Conservation (phyloP, 1,139 yeast genomes). For the Blastobotrys niveus region DNA sequence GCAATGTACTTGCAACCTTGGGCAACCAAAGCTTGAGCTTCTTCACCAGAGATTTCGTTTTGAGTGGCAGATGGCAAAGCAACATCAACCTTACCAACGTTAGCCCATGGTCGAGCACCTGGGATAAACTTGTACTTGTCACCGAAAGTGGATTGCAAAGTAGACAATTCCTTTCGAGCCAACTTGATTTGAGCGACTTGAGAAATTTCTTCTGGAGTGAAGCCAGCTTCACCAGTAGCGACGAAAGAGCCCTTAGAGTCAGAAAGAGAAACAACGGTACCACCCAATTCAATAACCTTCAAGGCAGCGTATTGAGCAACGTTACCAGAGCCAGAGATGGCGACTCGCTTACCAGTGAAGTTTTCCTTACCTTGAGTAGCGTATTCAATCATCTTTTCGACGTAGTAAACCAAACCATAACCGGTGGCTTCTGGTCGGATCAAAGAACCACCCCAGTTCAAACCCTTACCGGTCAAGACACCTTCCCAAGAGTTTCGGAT, state of each 20-base stretch:
- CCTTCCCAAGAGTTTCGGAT: slow-evolving; percentile 94
- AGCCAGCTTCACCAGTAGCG: slow-evolving; percentile 52
- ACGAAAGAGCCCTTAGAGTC: slow-evolving; percentile 91
- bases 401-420: slow-evolving; percentile 94
- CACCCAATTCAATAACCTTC: slow-evolving; percentile 95
- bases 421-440: slow-evolving; percentile 99
- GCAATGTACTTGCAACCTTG: slow-evolving; percentile 92
- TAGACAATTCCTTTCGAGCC: slow-evolving; percentile 68
- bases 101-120: slow-evolving; percentile 95
- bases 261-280: slow-evolving; percentile 85
- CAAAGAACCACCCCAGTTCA: slow-evolving; percentile 97
- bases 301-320: slow-evolving; percentile 99
- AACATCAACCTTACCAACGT: slow-evolving; percentile 86
- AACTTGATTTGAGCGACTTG: slow-evolving; percentile 79
- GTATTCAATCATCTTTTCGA: slow-evolving; percentile 94
- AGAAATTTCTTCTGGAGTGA: slow-evolving; percentile 72
- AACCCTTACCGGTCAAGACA: slow-evolving; percentile 96
- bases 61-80: slow-evolving; percentile 99
- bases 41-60: slow-evolving; percentile 95
- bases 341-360: slow-evolving; percentile 88
- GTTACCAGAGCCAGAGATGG: slow-evolving; percentile 96
- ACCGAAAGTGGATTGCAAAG: slow-evolving; percentile 56
- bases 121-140: slow-evolving; percentile 61
- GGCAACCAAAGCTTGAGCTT: slow-evolving; percentile 88
- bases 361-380: slow-evolving; percentile 86